Percentiles rank a stretch among this genome's conserved stretches.
phyloP scores from a whole-genome alignment of 768 basidiomycete species.

The Gloeophyllum trabeum region DNA sequence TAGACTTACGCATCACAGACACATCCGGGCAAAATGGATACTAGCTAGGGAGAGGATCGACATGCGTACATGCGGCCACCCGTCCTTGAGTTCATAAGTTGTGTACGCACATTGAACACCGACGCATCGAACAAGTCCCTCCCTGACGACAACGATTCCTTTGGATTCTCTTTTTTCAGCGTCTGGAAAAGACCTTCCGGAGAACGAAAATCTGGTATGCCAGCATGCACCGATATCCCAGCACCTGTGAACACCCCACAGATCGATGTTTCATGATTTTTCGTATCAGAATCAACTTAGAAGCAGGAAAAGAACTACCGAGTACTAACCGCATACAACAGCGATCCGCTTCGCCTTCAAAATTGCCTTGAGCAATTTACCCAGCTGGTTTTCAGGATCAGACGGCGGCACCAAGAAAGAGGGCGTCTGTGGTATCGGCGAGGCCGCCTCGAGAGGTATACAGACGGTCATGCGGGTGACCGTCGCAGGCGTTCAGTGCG shows the following conservation, averaged over 20 bases:
- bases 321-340: constrained; percentile 72
- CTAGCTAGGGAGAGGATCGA: too few species aligned
- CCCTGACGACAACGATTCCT: constrained; percentile 58
- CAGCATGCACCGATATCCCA: constrained; percentile 79
- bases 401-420: constrained; percentile 40
- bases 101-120: constrained; percentile 72
- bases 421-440: constrained; percentile 37
- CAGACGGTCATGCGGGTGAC: constrained; percentile 71
- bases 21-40: not conserved
- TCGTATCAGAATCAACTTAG: not conserved
- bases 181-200: constrained; percentile 70
- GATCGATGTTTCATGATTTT: constrained; percentile 4
- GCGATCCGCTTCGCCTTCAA: constrained; percentile 74
- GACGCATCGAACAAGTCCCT: constrained; percentile 89
- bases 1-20: not conserved
- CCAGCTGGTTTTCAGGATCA: constrained; percentile 34
- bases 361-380: constrained; percentile 51
- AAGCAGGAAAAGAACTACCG: not conserved
- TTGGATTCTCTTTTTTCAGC: constrained; percentile 69
- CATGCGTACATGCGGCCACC: too few species aligned
- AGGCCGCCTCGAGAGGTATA: constrained; percentile 42
- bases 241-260: constrained; percentile 40
- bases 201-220: constrained; percentile 87
- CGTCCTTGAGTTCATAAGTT: too few species aligned
- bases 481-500: too few species aligned